These are phyloP conservation scores for Moricandia arvensis DNA, from an alignment of 345 rosid species.

Conservation along the genomic window DNA sequence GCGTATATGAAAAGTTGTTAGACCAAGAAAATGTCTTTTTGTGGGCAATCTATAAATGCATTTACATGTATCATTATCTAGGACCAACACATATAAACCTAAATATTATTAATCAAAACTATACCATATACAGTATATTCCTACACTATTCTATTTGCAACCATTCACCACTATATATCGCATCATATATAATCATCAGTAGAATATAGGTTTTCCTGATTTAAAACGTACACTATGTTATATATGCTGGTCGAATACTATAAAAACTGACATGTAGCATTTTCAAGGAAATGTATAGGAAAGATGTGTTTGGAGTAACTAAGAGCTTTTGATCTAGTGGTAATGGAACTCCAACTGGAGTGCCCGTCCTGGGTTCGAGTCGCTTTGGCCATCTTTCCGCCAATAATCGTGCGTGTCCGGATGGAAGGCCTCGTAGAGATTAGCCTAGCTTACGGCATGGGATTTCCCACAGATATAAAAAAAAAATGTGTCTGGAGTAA, in stretches of 20 bases:
- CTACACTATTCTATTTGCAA: neutral
- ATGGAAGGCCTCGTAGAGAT: too few species aligned
- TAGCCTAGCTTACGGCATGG: too few species aligned
- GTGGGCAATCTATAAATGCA: neutral
- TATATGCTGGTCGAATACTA: neutral
- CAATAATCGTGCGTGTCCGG: too few species aligned
- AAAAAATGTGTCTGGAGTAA: too few species aligned
- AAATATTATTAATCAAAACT: neutral
- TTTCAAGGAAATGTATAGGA: neutral
- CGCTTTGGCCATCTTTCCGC: too few species aligned
- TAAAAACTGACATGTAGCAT: neutral
- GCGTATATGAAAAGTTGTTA: neutral
- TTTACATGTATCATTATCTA: neutral
- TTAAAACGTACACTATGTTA: neutral
- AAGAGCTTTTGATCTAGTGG: too few species aligned
- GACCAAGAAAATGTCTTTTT: conserved; percentile 18
- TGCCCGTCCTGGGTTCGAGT: too few species aligned
- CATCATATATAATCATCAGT: too few species aligned
- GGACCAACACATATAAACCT: neutral
- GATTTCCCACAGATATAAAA: too few species aligned
- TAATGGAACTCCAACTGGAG: too few species aligned
- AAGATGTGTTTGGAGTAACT: too few species aligned
- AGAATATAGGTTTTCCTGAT: neutral
- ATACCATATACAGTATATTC: neutral
- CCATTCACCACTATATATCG: neutral